A percentile compares a stretch with the other conserved stretches of the same genome.
Evolutionary conservation across 2,329 filamentous ascomycete species (phyloP).

Genomic region (Sarocladium strictum): DNA sequence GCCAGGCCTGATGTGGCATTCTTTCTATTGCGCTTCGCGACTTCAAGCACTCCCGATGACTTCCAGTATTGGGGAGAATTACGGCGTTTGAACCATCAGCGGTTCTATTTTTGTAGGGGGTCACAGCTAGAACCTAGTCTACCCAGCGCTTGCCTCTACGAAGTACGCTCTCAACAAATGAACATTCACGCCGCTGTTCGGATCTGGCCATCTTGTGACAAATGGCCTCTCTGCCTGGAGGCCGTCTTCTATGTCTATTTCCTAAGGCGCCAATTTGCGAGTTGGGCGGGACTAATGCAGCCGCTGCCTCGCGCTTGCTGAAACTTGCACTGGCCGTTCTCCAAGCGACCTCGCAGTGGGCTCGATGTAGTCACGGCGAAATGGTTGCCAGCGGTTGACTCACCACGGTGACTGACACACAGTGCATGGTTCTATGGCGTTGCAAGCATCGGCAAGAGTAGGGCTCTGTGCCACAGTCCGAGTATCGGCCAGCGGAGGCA

Average conservation of each 20-base stretch:
- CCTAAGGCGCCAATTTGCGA: too few relatives aligned
- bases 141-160: too few relatives aligned
- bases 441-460: not conserved
- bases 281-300: not conserved
- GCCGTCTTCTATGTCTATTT: too few relatives aligned
- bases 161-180: not conserved
- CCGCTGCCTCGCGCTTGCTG: not conserved
- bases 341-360: not conserved
- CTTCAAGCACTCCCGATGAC: too few relatives aligned
- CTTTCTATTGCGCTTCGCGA: too few relatives aligned
- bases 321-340: not conserved
- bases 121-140: too few relatives aligned
- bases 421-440: not conserved
- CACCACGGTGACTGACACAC: not conserved
- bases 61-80: too few relatives aligned
- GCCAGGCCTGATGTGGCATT: too few relatives aligned
- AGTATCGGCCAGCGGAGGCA: not conserved
- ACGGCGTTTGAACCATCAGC: not conserved
- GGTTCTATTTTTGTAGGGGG: constrained; percentile 1
- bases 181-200: not conserved
- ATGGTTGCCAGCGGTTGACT: not conserved
- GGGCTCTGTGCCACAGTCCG: not conserved
- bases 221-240: not conserved
- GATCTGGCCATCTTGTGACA: not conserved
- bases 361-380: not conserved